These are phyloP conservation scores for Symbiodinium natans DNA, from an alignment of 73 alveolate species.

Conservation along the genomic window DNA sequence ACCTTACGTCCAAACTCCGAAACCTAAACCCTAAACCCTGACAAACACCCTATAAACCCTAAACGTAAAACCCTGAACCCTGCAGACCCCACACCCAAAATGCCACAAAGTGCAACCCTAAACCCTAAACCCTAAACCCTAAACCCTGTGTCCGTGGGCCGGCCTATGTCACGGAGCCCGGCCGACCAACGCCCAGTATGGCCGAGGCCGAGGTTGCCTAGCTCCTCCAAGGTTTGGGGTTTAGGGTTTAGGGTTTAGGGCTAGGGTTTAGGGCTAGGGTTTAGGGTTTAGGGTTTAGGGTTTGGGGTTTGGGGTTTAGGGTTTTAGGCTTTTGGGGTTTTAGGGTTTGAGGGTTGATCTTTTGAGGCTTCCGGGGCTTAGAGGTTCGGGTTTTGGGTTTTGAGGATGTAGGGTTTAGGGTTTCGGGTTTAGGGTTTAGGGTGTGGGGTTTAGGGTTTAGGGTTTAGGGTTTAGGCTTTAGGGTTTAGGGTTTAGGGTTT, in stretches of 20 bases:
- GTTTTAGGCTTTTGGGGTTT: neutral
- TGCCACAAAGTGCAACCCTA: neutral
- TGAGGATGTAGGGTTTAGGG: neutral
- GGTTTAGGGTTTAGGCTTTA: no score
- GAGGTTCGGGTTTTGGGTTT: neutral
- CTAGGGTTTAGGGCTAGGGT: neutral
- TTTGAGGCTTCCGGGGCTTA: neutral
- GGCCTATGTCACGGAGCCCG: constrained; percentile 8
- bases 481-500: neutral
- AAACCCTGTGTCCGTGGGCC: neutral
- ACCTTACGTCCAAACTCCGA: neutral
- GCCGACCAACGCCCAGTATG: constrained; percentile 81
- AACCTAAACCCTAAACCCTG: neutral
- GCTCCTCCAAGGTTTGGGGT: constrained; percentile 2
- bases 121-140: neutral
- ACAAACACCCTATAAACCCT: no score
- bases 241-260: neutral
- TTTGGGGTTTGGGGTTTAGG: neutral
- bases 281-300: neutral
- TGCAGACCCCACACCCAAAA: no score
- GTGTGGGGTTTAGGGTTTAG: no score
- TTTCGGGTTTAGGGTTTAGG: neutral
- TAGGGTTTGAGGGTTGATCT: neutral
- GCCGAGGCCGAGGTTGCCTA: constrained; percentile 65
- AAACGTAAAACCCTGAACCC: no score